A percentile compares a stretch with the other conserved stretches of the same genome.
phyloP scores from a whole-genome alignment of 257 asterid genomes.

The Jacaranda copaia region DNA sequence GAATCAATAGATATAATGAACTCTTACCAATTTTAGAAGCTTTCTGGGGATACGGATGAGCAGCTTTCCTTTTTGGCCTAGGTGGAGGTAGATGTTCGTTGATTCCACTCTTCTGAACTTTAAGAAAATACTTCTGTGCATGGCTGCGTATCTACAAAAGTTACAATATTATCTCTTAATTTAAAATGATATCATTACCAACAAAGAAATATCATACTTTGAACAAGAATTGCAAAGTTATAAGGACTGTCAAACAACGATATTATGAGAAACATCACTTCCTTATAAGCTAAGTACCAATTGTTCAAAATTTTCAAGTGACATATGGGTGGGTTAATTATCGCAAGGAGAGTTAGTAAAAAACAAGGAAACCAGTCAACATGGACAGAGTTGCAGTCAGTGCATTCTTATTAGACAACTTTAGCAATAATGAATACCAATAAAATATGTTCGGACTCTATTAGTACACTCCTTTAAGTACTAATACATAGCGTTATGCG shows the following conservation, averaged over 20 bases:
- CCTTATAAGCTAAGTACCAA: neutral
- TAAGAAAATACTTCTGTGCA: conserved; percentile 92
- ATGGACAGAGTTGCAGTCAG: neutral
- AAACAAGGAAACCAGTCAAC: neutral
- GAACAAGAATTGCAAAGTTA: conserved; percentile 8
- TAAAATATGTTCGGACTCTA: neutral
- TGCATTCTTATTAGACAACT: neutral
- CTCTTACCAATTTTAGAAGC: conserved; percentile 73
- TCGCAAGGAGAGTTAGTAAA: neutral
- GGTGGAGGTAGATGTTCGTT: conserved; percentile 97
- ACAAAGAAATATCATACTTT: conserved; percentile 7
- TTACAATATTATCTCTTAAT: neutral
- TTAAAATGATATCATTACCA: neutral
- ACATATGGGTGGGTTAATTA: neutral
- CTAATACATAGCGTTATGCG: neutral
- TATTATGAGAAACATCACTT: neutral
- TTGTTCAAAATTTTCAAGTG: neutral
- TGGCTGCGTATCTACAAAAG: conserved; percentile 90
- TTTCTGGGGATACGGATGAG: conserved; percentile 97
- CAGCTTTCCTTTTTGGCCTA: conserved; percentile 93
- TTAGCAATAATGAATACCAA: neutral
- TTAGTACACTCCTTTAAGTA: neutral
- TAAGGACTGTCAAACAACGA: neutral
- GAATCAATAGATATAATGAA: conserved; percentile 6
- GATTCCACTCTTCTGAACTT: conserved; percentile 90